phyloP scores from a whole-genome alignment of 148 eudicot genomes.

The Rhododendron griersonianum region DNA sequence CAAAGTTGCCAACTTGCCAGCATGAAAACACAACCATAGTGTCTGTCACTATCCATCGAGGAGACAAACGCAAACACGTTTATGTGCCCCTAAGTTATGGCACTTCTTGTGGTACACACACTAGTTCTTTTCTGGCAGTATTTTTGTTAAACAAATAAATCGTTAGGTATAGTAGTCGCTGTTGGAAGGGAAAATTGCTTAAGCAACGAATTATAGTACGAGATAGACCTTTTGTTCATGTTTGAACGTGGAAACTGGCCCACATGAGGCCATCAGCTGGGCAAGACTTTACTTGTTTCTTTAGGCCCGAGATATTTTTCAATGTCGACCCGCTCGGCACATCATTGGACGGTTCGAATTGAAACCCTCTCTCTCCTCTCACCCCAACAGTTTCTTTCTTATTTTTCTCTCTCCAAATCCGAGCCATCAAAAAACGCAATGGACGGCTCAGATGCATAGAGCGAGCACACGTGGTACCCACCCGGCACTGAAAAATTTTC shows the following conservation, averaged over 20 bases:
- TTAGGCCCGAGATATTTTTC: too few relatives aligned
- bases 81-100: background rate
- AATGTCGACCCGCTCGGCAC: too few relatives aligned
- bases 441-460: too few relatives aligned
- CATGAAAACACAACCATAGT: background rate
- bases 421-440: too few relatives aligned
- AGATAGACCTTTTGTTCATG: background rate
- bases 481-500: too few relatives aligned
- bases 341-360: too few relatives aligned
- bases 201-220: background rate
- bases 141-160: background rate
- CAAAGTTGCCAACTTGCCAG: background rate
- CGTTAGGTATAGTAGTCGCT: background rate
- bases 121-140: background rate
- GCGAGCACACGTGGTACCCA: too few relatives aligned
- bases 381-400: too few relatives aligned
- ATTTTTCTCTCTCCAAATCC: too few relatives aligned
- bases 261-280: background rate
- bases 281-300: background rate
- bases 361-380: too few relatives aligned
- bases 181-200: background rate
- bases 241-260: background rate
- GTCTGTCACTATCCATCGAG: background rate
- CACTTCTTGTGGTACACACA: background rate
- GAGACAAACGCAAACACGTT: background rate